A percentile compares a stretch with the other conserved stretches of the same genome.
These are phyloP conservation scores for Stygiomarasmius scandens DNA, from an alignment of 1,284 basidiomycete genomes.

Conservation along the genomic window DNA sequence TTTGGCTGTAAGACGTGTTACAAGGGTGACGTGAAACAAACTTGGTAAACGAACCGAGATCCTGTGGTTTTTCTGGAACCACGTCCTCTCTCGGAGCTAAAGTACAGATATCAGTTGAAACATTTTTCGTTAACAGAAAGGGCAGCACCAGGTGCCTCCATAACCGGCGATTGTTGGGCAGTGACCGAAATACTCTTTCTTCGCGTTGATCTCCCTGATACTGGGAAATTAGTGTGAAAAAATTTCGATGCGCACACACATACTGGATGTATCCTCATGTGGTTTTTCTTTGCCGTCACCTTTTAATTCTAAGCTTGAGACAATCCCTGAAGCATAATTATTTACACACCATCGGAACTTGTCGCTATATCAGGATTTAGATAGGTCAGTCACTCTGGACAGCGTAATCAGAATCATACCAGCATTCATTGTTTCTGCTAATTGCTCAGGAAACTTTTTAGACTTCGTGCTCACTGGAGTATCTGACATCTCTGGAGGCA, in stretches of 20 bases:
- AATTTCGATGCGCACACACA: too few species aligned
- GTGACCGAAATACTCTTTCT: neutral
- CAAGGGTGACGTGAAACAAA: neutral
- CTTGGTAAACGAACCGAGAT: neutral
- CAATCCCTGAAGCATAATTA: too few species aligned
- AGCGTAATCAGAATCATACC: neutral
- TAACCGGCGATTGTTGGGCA: neutral
- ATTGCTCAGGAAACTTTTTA: conserved; percentile 1
- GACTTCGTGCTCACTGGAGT: neutral
- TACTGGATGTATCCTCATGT: neutral
- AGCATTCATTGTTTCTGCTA: neutral
- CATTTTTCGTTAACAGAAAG: neutral
- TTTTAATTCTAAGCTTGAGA: too few species aligned
- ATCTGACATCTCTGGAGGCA: too few species aligned
- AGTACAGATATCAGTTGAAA: too few species aligned
- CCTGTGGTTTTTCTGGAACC: neutral
- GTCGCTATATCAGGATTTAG: neutral
- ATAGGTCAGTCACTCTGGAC: neutral
- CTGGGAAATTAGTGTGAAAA: neutral
- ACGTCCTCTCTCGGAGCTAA: neutral
- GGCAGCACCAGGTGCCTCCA: neutral
- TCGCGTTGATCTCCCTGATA: neutral
- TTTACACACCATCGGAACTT: neutral
- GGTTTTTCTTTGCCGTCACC: neutral
- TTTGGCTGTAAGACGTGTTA: conserved; percentile 3